These are phyloP conservation scores for Luffa acutangula DNA, from an alignment of 306 rosid species.

Conservation along the genomic window DNA sequence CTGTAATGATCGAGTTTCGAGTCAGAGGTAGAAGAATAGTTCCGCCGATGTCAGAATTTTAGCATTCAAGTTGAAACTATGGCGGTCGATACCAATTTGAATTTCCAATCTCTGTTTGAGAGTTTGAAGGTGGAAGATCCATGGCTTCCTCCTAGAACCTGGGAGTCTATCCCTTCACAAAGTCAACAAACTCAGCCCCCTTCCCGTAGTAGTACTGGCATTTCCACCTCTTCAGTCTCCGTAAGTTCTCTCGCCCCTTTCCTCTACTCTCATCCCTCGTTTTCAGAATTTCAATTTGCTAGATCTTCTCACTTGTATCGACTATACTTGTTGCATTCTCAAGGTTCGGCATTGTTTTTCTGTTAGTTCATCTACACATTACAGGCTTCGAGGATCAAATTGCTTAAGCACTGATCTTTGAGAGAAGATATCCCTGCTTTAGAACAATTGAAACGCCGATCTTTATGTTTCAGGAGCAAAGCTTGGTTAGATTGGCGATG, in stretches of 20 bases:
- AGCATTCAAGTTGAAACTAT: neutral
- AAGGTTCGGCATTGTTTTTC: neutral
- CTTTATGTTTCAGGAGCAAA: slow-evolving; percentile 49
- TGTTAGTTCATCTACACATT: neutral
- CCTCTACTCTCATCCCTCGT: neutral
- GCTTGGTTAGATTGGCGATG: slow-evolving; percentile 67
- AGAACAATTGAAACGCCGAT: neutral
- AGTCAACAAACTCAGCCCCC: slow-evolving; percentile 28
- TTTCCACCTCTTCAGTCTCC: slow-evolving; percentile 41
- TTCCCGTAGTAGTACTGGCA: slow-evolving; percentile 11
- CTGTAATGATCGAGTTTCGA: neutral
- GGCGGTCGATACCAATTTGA: slow-evolving; percentile 42
- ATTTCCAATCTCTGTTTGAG: slow-evolving; percentile 31
- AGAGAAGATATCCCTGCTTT: neutral
- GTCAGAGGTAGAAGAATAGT: neutral
- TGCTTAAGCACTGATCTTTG: neutral
- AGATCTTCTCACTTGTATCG: neutral
- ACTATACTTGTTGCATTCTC: neutral
- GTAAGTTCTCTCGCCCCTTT: slow-evolving; percentile 31
- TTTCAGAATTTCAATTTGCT: neutral
- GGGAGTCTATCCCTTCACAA: slow-evolving; percentile 69
- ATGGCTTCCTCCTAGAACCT: slow-evolving; percentile 63
- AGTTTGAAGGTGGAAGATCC: slow-evolving; percentile 63
- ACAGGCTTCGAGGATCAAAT: neutral
- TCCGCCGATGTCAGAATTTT: neutral